Evolutionary conservation across 495 filamentous ascomycete species (phyloP).

Genomic region (Clohesyomyces aquaticus): DNA sequence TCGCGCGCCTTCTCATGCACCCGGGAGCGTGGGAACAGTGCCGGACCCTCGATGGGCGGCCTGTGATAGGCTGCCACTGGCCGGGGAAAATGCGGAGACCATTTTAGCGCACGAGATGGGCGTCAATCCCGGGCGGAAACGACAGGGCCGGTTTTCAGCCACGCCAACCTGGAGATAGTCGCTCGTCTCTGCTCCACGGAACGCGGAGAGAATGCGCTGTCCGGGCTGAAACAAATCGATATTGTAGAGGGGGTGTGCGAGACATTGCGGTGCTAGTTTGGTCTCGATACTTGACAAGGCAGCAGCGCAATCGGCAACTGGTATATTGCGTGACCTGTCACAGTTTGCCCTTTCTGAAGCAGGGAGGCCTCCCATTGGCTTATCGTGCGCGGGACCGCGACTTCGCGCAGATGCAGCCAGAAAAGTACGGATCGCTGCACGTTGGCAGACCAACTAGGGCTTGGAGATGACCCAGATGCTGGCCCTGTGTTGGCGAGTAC

Average conservation of each 20-base stretch:
- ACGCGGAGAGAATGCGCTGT: neutral
- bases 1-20: neutral
- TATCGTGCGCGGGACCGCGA: neutral
- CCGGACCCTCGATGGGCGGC: neutral
- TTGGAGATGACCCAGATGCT: neutral
- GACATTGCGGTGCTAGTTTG: neutral
- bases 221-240: slow-evolving; percentile 29
- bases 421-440: slow-evolving; percentile 11
- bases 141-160: slow-evolving; percentile 11
- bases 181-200: neutral
- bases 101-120: slow-evolving; percentile 11
- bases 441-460: neutral
- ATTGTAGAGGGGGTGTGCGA: neutral
- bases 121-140: slow-evolving; percentile 15
- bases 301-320: slow-evolving; percentile 2
- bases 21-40: slow-evolving; percentile 18
- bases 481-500: slow-evolving; percentile 23
- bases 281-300: slow-evolving; percentile 9
- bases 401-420: slow-evolving; percentile 14
- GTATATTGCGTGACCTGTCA: slow-evolving; percentile 15
- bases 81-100: slow-evolving; percentile 29
- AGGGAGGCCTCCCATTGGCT: slow-evolving; percentile 19
- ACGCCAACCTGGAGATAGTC: slow-evolving; percentile 4
- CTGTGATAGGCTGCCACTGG: slow-evolving; percentile 9
- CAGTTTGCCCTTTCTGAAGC: neutral